Evolutionary conservation across 352 stramenopile genomes (phyloP).

Genomic region (Phytophthora sansomeana): DNA sequence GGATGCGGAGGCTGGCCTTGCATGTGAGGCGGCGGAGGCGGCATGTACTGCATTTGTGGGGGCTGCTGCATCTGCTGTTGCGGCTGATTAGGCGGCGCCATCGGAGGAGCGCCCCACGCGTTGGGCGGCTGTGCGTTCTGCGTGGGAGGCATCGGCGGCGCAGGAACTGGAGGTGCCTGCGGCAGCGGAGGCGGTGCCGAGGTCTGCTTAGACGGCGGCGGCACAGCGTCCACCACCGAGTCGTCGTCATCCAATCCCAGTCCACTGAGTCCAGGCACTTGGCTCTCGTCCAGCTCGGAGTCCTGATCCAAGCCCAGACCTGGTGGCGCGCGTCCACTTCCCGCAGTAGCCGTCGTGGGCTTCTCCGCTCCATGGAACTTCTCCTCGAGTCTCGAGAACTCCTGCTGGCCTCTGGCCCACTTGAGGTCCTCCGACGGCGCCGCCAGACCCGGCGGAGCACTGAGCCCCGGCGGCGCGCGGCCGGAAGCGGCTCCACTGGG

Average conservation of each 20-base stretch:
- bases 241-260: constrained; percentile 85
- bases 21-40: constrained; percentile 38
- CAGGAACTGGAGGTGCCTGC: constrained; percentile 32
- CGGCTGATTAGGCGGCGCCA: constrained; percentile 29
- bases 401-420: constrained; percentile 80
- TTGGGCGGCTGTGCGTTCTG: constrained; percentile 32
- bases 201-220: constrained; percentile 18
- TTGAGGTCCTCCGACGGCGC: constrained; percentile 76
- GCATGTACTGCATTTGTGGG: constrained; percentile 44
- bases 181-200: constrained; percentile 39
- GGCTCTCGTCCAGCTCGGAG: constrained; percentile 66
- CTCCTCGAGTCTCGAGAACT: constrained; percentile 71
- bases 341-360: not conserved
- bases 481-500: constrained; percentile 24
- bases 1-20: constrained; percentile 39
- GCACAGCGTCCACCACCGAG: constrained; percentile 7
- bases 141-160: constrained; percentile 33
- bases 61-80: too few species aligned
- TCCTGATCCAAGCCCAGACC: constrained; percentile 49
- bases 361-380: constrained; percentile 45
- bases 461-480: constrained; percentile 61
- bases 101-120: constrained; percentile 43
- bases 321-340: constrained; percentile 13
- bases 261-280: constrained; percentile 67
- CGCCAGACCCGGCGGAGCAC: constrained; percentile 59